Conservation (phyloP, 1,284 basidiomycete genomes). For the Malassezia caprae region DNA sequence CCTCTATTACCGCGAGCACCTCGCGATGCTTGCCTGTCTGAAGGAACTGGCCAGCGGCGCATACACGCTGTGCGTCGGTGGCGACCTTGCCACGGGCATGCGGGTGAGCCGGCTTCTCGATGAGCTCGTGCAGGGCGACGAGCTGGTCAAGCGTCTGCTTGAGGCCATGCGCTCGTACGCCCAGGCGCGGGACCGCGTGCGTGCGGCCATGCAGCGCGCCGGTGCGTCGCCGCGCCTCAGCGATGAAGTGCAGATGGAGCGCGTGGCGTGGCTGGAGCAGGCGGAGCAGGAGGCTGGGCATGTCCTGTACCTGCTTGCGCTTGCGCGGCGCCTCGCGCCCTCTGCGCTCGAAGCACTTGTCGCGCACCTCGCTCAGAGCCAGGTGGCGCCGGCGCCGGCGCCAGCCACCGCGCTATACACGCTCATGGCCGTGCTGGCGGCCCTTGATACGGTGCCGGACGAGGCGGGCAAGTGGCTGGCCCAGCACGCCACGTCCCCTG, state of each 20-base stretch:
- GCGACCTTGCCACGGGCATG: constrained; percentile 30
- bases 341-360: constrained; percentile 26
- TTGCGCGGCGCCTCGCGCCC: constrained; percentile 31
- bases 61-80: constrained; percentile 34
- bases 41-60: constrained; percentile 35
- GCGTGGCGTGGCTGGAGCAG: constrained; percentile 33
- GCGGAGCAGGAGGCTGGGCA: constrained; percentile 38
- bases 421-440: constrained; percentile 59
- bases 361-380: constrained; percentile 14
- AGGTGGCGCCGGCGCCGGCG: constrained; percentile 17
- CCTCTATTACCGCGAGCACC: constrained; percentile 39
- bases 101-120: constrained; percentile 39
- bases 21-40: constrained; percentile 36
- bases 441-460: constrained; percentile 59
- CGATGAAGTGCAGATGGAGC: constrained; percentile 41
- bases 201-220: constrained; percentile 22
- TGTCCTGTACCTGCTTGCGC: constrained; percentile 37
- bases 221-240: constrained; percentile 18
- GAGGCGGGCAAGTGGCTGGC: constrained; percentile 18
- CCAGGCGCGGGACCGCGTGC: constrained; percentile 20
- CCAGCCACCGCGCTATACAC: constrained; percentile 58
- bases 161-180: constrained; percentile 26
- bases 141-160: constrained; percentile 19
- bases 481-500: constrained; percentile 1
- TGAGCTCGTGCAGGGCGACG: constrained; percentile 19